Conservation (phyloP, 441 rosid species). For the Viola pubescens region DNA sequence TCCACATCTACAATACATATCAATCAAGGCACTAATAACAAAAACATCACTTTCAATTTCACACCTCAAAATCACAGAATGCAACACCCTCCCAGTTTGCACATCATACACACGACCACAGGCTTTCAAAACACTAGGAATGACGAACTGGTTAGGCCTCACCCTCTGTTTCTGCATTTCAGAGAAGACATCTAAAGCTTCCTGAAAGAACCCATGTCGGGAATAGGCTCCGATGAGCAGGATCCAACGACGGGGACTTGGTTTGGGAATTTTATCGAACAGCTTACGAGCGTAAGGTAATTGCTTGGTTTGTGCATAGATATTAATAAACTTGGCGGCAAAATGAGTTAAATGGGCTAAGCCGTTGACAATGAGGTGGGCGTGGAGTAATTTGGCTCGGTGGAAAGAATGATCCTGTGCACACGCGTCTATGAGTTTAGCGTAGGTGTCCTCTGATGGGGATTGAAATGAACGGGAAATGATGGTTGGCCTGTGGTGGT, state of each 20-base stretch:
- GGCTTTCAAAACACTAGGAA: constrained; percentile 73
- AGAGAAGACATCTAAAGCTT: constrained; percentile 34
- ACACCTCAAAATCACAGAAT: constrained; percentile 39
- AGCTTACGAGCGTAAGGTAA: constrained; percentile 34
- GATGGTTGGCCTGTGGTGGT: constrained; percentile 14
- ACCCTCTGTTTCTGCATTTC: constrained; percentile 47
- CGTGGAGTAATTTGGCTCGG: constrained; percentile 43
- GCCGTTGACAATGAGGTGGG: constrained; percentile 45
- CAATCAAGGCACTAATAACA: constrained; percentile 57
- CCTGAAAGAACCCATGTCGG: constrained; percentile 41
- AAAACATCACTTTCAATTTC: constrained; percentile 46
- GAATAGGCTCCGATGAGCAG: constrained; percentile 45
- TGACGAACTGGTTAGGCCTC: constrained; percentile 38
- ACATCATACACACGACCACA: constrained; percentile 45
- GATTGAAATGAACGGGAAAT: constrained; percentile 24
- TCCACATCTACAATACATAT: constrained; percentile 71
- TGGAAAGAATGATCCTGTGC: constrained; percentile 28
- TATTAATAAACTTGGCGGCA: constrained; percentile 40
- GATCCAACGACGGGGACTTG: constrained; percentile 40
- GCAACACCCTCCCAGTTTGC: constrained; percentile 45
- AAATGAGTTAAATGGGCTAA: constrained; percentile 21
- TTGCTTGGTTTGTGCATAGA: constrained; percentile 37
- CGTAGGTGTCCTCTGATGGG: constrained; percentile 22
- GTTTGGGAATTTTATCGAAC: constrained; percentile 55
- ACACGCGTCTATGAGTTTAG: constrained; percentile 28